Evolutionary conservation across 192 early-diverging fungal species (phyloP), one percentile per base, ranked within the genome.

Genomic region (Ramicandelaber brevisporus): DNA sequence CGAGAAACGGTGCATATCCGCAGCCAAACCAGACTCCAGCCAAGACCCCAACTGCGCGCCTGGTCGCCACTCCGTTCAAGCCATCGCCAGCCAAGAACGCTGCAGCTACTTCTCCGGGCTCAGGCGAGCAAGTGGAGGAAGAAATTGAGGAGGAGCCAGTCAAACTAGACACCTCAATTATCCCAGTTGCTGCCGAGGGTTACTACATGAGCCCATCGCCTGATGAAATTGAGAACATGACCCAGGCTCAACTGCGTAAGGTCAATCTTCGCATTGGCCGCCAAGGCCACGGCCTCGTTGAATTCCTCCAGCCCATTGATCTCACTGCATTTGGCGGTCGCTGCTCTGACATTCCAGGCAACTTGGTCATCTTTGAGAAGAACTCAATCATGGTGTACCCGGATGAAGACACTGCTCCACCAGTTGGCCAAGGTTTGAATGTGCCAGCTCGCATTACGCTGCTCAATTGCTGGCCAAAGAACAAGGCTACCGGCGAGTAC

Each of bases 401-500:
- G 0, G 73, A 83, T 30, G 71, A 82, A 21, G 40, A 40, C 12
- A 50, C 53, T 21, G 87, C 84, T 47, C 77, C 81, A 26, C 63
- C 73, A 3, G 63, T 62, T 14, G 93, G 93, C 5, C 39, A 65
- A 36, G 85, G 83, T 4, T 46, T 98, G 11, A 98, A 98, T 41
- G 79, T 85, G 0, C 71, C 70, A 0, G 88, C 87, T 2, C 34
- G 44, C 6, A 71, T 95, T 24, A 61, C 61, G 13, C 58, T 98
- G 26, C 57, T 72, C 12, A 37, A 57, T 7, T 90, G 83, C 50
- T 95, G 73, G 73, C 62, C 85, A 1, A 31, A 63, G n/a, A 82
- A 90, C 44, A 80, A 78, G 37, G 38, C 46, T 0, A 74, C 81
- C 0, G 61, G 70, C 13, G 44, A 63, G 18, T 42, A 58, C 5